Evolutionary conservation across 108 stramenopile species (phyloP), one percentile per base, ranked within the genome.

Genomic region (Pseudonitzschia multiseries): DNA sequence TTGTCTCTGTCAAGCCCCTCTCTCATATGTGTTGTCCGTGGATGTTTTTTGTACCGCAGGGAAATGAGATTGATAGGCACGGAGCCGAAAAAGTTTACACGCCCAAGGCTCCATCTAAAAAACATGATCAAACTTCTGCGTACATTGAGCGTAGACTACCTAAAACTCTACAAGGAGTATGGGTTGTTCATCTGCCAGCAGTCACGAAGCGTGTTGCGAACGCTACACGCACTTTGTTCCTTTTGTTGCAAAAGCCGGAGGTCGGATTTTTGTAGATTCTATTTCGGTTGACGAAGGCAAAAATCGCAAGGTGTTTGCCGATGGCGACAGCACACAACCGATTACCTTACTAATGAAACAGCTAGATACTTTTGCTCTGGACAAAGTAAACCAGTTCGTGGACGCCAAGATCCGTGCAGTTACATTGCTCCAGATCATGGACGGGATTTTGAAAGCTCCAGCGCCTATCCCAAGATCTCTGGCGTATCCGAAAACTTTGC

Each of bases 61-160:
- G 83, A 87, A 66, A 84, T 83, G 78, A 63, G 86, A 27, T 60
- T 87, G 68, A 77, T 75, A 13, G 76, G 70, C 20, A 31, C 50
- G 14, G 78, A 59, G 31, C 83, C 83, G 18, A 73, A 69, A 28
- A 79, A 79, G 65, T 57, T 73, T 62, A 87, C 83, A 10, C 56
- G 86, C 4, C 33, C 77, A 15, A 68, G 43, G 36, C 65, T 78
- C 5, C 83, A 87, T 72, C 61, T 82, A 2, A 48, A 22, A 29
- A 81, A 81, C 41, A 33, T 73, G 4, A 40, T 79, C 12, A 75
- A 68, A 18, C 51, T 50, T 36, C 73, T 84, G 18, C 13, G 62
- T 8, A 42, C 26, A 17, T 64, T 87, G 18, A 72, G 80, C 24
- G 1, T 36, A 18, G 66, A 75, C n/a, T 84, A 72, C 65, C 18